Evolutionary conservation across 75 land plant genomes (phyloP), one percentile per base, ranked within the genome.

Genomic region (Gnetum montanum): DNA sequence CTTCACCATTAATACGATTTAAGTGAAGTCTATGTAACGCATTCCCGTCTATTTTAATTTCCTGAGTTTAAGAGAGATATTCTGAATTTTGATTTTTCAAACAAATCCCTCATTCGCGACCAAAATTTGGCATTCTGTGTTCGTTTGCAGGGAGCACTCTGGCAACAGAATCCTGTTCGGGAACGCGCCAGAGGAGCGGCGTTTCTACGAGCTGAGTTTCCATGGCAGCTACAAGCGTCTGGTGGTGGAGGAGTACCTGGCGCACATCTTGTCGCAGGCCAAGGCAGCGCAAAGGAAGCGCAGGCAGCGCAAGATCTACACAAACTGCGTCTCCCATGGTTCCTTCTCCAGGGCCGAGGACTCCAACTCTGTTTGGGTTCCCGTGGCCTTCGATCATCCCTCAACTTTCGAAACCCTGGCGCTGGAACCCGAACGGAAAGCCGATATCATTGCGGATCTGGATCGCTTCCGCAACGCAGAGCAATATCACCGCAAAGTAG

Each of bases 401-500:
- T 67, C 86, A 22, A 78, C 79, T 0, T 83, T 83, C 28, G 65
- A 68, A 6, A 78, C 86, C 13, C 72, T 83, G 31, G 86, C 86
- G 1, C 75, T 83, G 16, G 78, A 79, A 4, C 72, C 82, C 1
- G 49, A 54, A 6, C 62, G 78, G 29, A 74, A 65, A 70, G 54
- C 50, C 15, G 24, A 31, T 37, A 45, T 83, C 22, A 71, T 28
- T 46, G 55, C 59, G 8, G 87, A 84, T 29, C 68, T 84, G 26
- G 43, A 63, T 18, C 57, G 62, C 0, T 84, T 84, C 45, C 44
- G 64, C 11, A 43, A 46, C 8, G 77, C 80, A 8, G 49, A 62
- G 54, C 73, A 72, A 26, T 84, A 67, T 48, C 76, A 79, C 50
- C 67, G 57, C 28, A 43, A 75, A 8, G 73, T 77, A 11, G 88